Percentiles rank a stretch among this genome's conserved stretches.
phyloP scores from a whole-genome alignment of 208 protist genomes.

The Crithidia thermophila region DNA sequence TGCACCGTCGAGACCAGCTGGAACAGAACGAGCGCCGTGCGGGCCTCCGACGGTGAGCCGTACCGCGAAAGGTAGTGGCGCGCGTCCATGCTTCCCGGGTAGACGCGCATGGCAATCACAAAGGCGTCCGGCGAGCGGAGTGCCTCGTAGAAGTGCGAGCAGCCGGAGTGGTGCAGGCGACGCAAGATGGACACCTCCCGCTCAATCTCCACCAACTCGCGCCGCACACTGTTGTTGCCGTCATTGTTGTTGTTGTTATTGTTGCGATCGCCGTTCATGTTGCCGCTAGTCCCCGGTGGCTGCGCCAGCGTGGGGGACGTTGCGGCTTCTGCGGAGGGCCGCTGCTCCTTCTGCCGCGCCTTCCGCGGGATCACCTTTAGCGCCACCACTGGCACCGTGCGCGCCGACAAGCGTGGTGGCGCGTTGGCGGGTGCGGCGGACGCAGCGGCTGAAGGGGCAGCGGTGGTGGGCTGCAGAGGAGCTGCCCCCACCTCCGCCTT shows the following conservation, averaged over 20 bases:
- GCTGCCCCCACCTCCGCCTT: too few relatives aligned
- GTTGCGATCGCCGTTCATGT: too few relatives aligned
- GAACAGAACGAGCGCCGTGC: slow-evolving; percentile 65
- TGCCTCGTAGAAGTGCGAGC: slow-evolving; percentile 71
- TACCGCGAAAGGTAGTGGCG: slow-evolving; percentile 65
- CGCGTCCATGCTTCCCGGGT: slow-evolving; percentile 60
- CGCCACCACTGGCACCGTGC: slow-evolving; percentile 39
- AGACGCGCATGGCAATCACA: slow-evolving; percentile 82
- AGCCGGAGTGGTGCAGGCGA: slow-evolving; percentile 67
- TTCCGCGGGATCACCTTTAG: slow-evolving; percentile 70
- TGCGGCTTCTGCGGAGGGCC: background rate
- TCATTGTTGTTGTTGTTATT: background rate
- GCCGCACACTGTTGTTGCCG: slow-evolving; percentile 22
- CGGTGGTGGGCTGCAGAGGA: too few relatives aligned
- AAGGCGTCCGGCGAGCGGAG: slow-evolving; percentile 77
- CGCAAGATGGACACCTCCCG: slow-evolving; percentile 76
- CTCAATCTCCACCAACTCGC: slow-evolving; percentile 69
- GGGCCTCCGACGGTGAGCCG: slow-evolving; percentile 60
- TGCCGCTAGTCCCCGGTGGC: too few relatives aligned
- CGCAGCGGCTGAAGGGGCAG: background rate
- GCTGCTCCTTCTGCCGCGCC: slow-evolving; percentile 22
- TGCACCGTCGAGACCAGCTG: slow-evolving; percentile 75
- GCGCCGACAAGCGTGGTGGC: background rate
- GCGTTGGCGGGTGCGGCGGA: background rate
- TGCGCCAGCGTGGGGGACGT: background rate